Evolutionary conservation across 257 asterid genomes (phyloP).

Genomic region (Leonotis leonurus): DNA sequence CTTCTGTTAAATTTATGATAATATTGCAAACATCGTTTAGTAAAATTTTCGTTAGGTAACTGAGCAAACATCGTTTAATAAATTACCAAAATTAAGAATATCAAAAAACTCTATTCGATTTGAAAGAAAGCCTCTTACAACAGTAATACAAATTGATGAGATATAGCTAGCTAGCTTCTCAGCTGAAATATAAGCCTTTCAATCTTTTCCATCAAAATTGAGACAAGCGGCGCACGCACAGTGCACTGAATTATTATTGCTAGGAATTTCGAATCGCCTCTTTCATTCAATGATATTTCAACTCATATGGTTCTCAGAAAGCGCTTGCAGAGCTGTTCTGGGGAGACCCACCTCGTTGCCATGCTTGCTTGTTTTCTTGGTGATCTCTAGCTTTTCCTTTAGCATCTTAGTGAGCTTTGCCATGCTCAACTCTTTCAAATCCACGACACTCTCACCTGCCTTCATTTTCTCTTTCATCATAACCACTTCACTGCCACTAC

Average conservation of each 20-base stretch:
- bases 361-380: constrained; percentile 10
- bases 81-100: no score
- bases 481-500: constrained; percentile 18
- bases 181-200: no score
- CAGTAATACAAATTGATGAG: no score
- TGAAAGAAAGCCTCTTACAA: no score
- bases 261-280: neutral
- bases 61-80: no score
- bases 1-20: no score
- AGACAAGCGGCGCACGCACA: no score
- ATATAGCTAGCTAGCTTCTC: no score
- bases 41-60: no score
- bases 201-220: no score
- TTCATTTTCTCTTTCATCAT: constrained; percentile 15
- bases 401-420: constrained; percentile 43
- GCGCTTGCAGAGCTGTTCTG: constrained; percentile 45
- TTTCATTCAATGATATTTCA: neutral
- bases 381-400: constrained; percentile 23
- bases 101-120: no score
- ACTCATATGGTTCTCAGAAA: constrained; percentile 32
- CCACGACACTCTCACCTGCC: neutral
- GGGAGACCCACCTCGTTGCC: constrained; percentile 21
- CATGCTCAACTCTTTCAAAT: constrained; percentile 24
- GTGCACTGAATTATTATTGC: neutral
- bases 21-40: no score